phyloP scores from a whole-genome alignment of 1,284 basidiomycete species.

The Crocinoboletus sp. region DNA sequence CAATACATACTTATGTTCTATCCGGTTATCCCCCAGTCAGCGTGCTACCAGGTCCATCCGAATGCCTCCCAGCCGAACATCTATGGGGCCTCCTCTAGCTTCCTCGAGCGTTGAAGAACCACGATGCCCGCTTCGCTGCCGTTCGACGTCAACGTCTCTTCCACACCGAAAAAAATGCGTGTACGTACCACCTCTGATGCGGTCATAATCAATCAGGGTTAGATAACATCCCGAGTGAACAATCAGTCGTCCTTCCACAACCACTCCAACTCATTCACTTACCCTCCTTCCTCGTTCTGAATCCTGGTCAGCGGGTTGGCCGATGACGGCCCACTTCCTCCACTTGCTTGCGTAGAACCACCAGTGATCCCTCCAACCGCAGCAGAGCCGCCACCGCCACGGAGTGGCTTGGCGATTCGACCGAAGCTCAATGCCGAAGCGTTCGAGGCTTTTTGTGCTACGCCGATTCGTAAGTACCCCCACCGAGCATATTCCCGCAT shows the following conservation, averaged over 20 bases:
- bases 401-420: slow-evolving; percentile 93
- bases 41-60: too few species aligned
- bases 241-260: slow-evolving; percentile 25
- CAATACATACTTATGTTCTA: slow-evolving; percentile 19
- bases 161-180: slow-evolving; percentile 4
- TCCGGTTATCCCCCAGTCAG: slow-evolving; percentile 8
- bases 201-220: slow-evolving; percentile 7
- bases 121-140: slow-evolving; percentile 80
- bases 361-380: slow-evolving; percentile 35
- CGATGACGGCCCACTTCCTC: slow-evolving; percentile 42
- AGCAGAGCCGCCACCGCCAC: slow-evolving; percentile 78
- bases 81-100: slow-evolving; percentile 26
- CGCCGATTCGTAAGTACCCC: slow-evolving; percentile 12
- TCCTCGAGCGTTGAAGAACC: slow-evolving; percentile 82
- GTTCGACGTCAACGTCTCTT: slow-evolving; percentile 18
- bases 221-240: slow-evolving; percentile 9
- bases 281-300: slow-evolving; percentile 79
- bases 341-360: slow-evolving; percentile 41
- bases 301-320: slow-evolving; percentile 62
- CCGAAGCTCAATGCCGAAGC: slow-evolving; percentile 79
- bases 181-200: slow-evolving; percentile 41
- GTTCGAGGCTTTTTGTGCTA: slow-evolving; percentile 74
- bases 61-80: too few species aligned
- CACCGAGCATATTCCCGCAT: slow-evolving; percentile 3
- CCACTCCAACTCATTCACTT: slow-evolving; percentile 35